Evolutionary conservation across 2,329 filamentous ascomycete genomes (phyloP).

Genomic region (Fusarium lyarnte): DNA sequence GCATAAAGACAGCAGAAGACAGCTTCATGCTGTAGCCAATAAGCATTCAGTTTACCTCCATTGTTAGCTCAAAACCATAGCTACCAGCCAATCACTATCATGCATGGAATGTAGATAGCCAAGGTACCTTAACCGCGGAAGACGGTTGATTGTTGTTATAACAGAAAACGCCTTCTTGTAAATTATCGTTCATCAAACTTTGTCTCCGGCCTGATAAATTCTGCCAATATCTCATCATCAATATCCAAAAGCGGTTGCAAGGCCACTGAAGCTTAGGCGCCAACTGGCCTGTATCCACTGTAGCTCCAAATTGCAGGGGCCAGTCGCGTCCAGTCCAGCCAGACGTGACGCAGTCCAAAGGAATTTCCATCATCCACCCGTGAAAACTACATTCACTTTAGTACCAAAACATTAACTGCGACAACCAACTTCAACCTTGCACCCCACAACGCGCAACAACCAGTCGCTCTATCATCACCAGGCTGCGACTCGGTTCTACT

Average conservation of each 20-base stretch:
- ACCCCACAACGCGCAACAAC: slow-evolving; percentile 26
- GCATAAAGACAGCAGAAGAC: background rate
- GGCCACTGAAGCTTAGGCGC: slow-evolving; percentile 7
- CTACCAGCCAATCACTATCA: background rate
- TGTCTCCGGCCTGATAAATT: background rate
- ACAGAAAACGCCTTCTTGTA: background rate
- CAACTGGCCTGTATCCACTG: slow-evolving; percentile 20
- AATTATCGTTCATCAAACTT: background rate
- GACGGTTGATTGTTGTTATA: background rate
- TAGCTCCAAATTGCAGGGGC: slow-evolving; percentile 30
- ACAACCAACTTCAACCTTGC: slow-evolving; percentile 15
- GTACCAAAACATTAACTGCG: slow-evolving; percentile 29
- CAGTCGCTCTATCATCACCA: slow-evolving; percentile 7
- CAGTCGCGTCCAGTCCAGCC: slow-evolving; percentile 44
- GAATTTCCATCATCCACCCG: slow-evolving; percentile 42
- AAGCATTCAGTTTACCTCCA: background rate
- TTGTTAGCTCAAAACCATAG: slow-evolving; percentile 1
- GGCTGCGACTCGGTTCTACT: slow-evolving; percentile 11
- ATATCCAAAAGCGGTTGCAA: background rate
- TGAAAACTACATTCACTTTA: slow-evolving; percentile 37
- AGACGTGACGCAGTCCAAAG: slow-evolving; percentile 50
- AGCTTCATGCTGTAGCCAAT: slow-evolving; percentile 5
- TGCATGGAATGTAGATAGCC: too few relatives aligned
- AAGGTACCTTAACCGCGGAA: background rate
- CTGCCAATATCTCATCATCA: background rate